Percentiles rank a stretch among this genome's conserved stretches.
Conservation (phyloP, 345 rosid species). For the Camelina neglecta region DNA sequence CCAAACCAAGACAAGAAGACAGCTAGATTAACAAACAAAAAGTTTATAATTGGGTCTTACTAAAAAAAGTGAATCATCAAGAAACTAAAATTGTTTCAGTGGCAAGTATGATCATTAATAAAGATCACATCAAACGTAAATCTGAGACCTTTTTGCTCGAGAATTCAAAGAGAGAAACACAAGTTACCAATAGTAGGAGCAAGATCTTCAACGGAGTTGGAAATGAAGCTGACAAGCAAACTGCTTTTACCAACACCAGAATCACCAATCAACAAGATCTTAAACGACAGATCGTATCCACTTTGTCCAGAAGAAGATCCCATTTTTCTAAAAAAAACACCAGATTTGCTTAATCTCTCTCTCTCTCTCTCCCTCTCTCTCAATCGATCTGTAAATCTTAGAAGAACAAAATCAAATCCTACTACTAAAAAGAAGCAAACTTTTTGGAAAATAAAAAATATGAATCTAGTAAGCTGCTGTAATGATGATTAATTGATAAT, state of each 20-base stretch:
- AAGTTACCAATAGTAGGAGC: conserved; percentile 84
- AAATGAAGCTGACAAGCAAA: conserved; percentile 95
- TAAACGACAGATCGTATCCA: conserved; percentile 85
- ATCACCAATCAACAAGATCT: conserved; percentile 97
- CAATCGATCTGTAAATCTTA: conserved; percentile 22
- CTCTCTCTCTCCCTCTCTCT: background rate
- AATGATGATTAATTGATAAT: background rate
- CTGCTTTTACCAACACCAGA: conserved; percentile 98
- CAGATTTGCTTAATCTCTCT: conserved; percentile 17
- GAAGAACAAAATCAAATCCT: conserved; percentile 47
- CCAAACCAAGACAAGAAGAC: conserved; percentile 12
- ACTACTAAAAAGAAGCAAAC: conserved; percentile 6
- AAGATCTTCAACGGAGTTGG: conserved; percentile 71
- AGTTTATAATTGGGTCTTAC: conserved; percentile 11
- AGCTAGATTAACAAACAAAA: conserved; percentile 25
- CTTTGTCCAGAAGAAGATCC: conserved; percentile 80
- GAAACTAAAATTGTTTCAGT: conserved; percentile 1
- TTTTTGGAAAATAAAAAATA: background rate
- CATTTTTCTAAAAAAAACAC: conserved; percentile 46
- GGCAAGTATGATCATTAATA: background rate
- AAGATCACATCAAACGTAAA: background rate
- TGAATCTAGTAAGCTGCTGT: conserved; percentile 27
- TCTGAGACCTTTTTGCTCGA: background rate
- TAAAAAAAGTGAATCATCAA: conserved; percentile 18
- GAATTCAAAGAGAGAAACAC: conserved; percentile 25